These are phyloP conservation scores for Oryza longistaminata DNA, from an alignment of 176 grass and related monocot species.

Conservation along the genomic window DNA sequence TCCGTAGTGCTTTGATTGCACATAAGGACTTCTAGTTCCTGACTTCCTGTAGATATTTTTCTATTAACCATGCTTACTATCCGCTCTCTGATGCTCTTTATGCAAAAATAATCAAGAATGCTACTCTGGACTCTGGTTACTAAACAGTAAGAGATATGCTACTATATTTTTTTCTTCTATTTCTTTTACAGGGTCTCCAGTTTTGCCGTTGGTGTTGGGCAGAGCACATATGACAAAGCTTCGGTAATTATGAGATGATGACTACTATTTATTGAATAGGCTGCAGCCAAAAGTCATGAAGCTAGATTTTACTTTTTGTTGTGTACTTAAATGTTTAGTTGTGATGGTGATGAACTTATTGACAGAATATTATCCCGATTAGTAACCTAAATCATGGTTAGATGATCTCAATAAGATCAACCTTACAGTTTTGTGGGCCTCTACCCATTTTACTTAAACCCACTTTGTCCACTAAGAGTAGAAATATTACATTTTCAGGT, in stretches of 20 bases:
- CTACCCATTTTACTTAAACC: background rate
- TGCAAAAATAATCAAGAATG: background rate
- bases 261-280: constrained; percentile 30
- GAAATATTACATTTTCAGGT: constrained; percentile 55
- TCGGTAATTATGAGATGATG: constrained; percentile 60
- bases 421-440: background rate
- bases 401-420: constrained; percentile 17
- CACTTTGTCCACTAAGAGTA: constrained; percentile 18
- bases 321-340: constrained; percentile 22
- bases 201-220: constrained; percentile 93
- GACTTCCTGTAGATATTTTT: background rate
- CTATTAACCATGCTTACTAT: background rate
- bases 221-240: constrained; percentile 89
- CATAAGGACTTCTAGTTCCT: background rate
- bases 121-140: background rate
- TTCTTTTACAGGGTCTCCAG: constrained; percentile 70
- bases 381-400: constrained; percentile 18
- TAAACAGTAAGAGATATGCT: constrained; percentile 8
- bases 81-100: background rate
- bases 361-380: background rate
- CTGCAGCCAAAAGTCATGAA: constrained; percentile 11
- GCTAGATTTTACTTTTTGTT: background rate
- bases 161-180: constrained; percentile 10
- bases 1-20: background rate
- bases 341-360: constrained; percentile 13